These are phyloP conservation scores for Pseudisothecium myosuroides DNA, from an alignment of 225 moss, liverwort and hornwort genomes.

Conservation along the genomic window DNA sequence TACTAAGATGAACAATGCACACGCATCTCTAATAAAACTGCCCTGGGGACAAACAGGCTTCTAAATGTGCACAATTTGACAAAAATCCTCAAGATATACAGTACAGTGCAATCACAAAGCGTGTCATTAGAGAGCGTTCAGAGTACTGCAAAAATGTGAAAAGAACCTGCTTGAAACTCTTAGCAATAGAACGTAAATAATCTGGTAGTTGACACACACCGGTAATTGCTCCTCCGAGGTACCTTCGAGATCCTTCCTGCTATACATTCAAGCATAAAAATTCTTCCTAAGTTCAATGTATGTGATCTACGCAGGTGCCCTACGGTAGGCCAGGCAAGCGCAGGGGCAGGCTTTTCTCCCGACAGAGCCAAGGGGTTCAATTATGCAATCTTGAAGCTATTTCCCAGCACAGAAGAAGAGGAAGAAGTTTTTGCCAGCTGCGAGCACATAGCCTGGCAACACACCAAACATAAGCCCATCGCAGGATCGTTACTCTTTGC, in stretches of 20 bases:
- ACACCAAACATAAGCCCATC: slow-evolving; percentile 29
- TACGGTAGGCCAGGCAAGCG: slow-evolving; percentile 49
- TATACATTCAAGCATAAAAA: background rate
- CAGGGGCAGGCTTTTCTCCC: slow-evolving; percentile 43
- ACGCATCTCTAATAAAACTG: background rate
- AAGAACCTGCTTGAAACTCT: background rate
- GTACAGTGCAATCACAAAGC: background rate
- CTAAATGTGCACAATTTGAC: background rate
- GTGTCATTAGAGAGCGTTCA: background rate
- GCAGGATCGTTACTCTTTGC: slow-evolving; percentile 35
- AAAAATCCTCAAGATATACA: background rate
- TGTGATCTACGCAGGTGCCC: slow-evolving; percentile 3
- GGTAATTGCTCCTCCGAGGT: background rate
- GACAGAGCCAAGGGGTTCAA: slow-evolving; percentile 46
- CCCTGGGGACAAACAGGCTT: background rate
- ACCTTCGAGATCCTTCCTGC: background rate
- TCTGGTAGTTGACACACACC: background rate
- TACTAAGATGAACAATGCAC: background rate
- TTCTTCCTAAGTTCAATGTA: background rate
- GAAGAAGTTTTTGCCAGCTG: slow-evolving; percentile 30
- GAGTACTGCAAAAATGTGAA: background rate
- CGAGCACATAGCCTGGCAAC: slow-evolving; percentile 47
- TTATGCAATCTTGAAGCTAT: slow-evolving; percentile 53
- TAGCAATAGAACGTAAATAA: background rate
- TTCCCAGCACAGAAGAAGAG: slow-evolving; percentile 50